Evolutionary conservation across 2,329 filamentous ascomycete genomes (phyloP), one percentile per base, ranked within the genome.

Genomic region (Penicillium sclerotigenum): DNA sequence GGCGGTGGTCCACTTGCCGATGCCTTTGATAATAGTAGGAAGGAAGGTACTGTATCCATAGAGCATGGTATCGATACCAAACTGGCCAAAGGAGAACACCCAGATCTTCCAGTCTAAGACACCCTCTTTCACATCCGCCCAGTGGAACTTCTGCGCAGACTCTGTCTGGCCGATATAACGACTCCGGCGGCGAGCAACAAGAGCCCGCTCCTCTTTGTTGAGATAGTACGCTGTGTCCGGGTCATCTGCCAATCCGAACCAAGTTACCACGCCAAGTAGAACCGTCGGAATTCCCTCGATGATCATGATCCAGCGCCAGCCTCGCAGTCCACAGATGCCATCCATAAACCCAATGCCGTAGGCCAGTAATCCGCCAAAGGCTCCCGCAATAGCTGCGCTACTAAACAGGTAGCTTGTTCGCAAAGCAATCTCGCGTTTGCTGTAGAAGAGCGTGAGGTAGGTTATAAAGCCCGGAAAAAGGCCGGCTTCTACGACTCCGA

Each of bases 21-120:
- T 82, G 4, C 81, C 85, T 40, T 83, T 78, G 70, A 93, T 90
- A 61, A 93, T 92, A 5, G 88, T 91, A 0, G 89, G 89, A 42
- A 93, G 74, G 68, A 92, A 92, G 0, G 87, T 91, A 47, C 85
- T 87, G 71, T 86, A 91, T 5, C 88, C 87, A 66, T 92, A 92
- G 0, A 92, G 79, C 83, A 91, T 88, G 1, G 86, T 89, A 65
- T 91, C 87, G 16, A 82, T 80, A 5, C 88, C 87, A 67, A 91
- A 91, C 69, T 90, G 87, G 5, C 79, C 87, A 36, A 84, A 71
- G 60, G 81, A 86, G 68, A 91, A 91, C 1, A 81, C 74, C 80
- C 86, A 90, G 24, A 90, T 83, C 69, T 88, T 91, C 87, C 87
- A 91, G 71, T 93, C 89, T 60, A 78, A 81, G 57, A 89, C 83